Conservation (phyloP, 2,329 filamentous ascomycete genomes). For the Clarireedia homoeocarpa region DNA sequence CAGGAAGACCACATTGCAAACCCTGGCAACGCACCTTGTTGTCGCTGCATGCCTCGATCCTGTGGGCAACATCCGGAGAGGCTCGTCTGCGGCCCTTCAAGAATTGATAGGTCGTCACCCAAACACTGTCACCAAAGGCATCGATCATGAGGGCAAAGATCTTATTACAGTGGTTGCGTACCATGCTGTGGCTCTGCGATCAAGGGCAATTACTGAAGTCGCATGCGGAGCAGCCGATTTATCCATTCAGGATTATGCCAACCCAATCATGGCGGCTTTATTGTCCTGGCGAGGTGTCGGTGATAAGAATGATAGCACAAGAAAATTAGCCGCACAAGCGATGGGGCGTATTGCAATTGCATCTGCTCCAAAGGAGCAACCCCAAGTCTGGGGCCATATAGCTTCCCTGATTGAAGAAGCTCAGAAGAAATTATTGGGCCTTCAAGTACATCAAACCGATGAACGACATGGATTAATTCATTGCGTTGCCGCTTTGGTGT, state of each 20-base stretch:
- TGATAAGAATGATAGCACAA: constrained; percentile 65
- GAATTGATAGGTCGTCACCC: constrained; percentile 91
- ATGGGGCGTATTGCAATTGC: constrained; percentile 33
- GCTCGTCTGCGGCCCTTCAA: constrained; percentile 86
- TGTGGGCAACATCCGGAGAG: constrained; percentile 85
- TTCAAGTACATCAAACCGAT: constrained; percentile 50
- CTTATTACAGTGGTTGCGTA: constrained; percentile 91
- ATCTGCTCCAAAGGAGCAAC: neutral
- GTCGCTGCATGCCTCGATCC: constrained; percentile 79
- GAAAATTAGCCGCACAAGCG: constrained; percentile 62
- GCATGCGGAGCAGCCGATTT: constrained; percentile 61
- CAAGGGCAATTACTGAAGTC: constrained; percentile 73
- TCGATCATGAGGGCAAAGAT: constrained; percentile 41
- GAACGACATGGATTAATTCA: constrained; percentile 61
- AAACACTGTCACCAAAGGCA: constrained; percentile 67
- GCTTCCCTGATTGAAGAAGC: constrained; percentile 9
- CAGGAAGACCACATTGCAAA: constrained; percentile 50
- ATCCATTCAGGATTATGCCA: constrained; percentile 32
- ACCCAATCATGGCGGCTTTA: constrained; percentile 47
- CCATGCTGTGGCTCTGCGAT: constrained; percentile 81
- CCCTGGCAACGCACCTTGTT: constrained; percentile 73
- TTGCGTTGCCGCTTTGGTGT: constrained; percentile 15
- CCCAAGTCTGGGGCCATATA: neutral
- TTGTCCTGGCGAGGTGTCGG: constrained; percentile 78
- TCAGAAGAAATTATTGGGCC: constrained; percentile 5